Conservation (phyloP, 2,329 filamentous ascomycete species). For the Beauveria medogensis region DNA sequence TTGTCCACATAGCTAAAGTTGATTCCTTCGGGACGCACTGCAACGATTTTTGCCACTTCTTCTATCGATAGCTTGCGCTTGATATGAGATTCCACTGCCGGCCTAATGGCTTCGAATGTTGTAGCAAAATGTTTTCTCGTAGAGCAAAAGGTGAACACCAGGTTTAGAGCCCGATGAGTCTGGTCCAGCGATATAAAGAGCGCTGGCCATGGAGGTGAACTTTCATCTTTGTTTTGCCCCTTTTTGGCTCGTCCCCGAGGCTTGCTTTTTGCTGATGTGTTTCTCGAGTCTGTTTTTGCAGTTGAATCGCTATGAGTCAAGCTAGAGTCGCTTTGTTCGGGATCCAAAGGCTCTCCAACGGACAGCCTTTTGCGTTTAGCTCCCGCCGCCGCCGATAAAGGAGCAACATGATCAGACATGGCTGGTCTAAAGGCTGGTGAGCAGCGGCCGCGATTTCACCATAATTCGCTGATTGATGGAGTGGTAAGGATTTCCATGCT, state of each 20-base stretch:
- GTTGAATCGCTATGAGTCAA: neutral
- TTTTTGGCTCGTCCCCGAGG: neutral
- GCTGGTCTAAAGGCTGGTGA: neutral
- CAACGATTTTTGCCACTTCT: constrained; percentile 76
- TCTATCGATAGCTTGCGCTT: constrained; percentile 61
- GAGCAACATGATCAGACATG: neutral
- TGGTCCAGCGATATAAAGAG: constrained; percentile 65
- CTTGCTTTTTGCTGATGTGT: neutral
- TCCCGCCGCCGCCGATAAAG: neutral
- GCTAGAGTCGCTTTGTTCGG: neutral
- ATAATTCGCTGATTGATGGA: neutral
- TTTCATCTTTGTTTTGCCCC: constrained; percentile 11
- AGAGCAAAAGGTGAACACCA: constrained; percentile 92
- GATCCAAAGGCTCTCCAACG: neutral
- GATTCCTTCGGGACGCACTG: constrained; percentile 68
- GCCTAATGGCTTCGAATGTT: constrained; percentile 81
- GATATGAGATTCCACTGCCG: constrained; percentile 76
- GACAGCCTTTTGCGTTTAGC: constrained; percentile 5
- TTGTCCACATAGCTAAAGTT: constrained; percentile 84
- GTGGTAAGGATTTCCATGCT: neutral
- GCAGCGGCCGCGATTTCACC: neutral
- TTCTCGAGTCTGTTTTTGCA: constrained; percentile 6
- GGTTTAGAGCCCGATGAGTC: constrained; percentile 76
- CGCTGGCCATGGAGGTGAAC: constrained; percentile 57
- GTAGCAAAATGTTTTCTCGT: constrained; percentile 88